Evolutionary conservation across 345 rosid genomes (phyloP).

Genomic region (Erysimum cheiranthoides): DNA sequence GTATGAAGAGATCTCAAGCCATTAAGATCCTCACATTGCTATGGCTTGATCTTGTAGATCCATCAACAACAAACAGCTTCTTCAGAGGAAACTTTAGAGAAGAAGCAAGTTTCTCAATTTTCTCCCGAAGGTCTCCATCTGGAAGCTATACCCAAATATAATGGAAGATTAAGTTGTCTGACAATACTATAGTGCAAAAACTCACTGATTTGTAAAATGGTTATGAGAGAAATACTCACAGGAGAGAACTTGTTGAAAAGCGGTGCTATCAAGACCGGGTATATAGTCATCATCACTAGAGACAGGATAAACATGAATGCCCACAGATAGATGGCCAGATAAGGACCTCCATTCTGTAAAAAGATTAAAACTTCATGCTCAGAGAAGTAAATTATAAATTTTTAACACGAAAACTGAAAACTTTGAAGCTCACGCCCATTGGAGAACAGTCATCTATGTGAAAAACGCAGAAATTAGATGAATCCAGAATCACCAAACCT

Average conservation of each 20-base stretch:
- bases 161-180: conserved; percentile 6
- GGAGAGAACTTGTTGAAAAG: conserved; percentile 97
- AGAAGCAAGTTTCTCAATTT: conserved; percentile 91
- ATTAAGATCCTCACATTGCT: conserved; percentile 81
- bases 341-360: conserved; percentile 98
- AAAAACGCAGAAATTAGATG: conserved; percentile 6
- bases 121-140: conserved; percentile 80
- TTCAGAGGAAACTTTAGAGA: conserved; percentile 88
- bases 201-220: neutral
- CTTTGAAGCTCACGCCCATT: conserved; percentile 6
- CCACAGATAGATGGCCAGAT: conserved; percentile 98
- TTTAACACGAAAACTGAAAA: neutral
- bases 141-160: conserved; percentile 66
- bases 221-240: conserved; percentile 58
- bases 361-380: conserved; percentile 22
- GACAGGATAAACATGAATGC: conserved; percentile 94
- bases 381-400: neutral
- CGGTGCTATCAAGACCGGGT: conserved; percentile 92
- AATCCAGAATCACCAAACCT: conserved; percentile 54
- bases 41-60: conserved; percentile 99
- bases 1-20: conserved; percentile 16
- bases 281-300: conserved; percentile 95
- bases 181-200: conserved; percentile 31
- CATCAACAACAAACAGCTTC: conserved; percentile 97
- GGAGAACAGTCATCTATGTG: neutral